These are phyloP conservation scores for Pythium sukuiense DNA, from an alignment of 352 stramenopile species.

Conservation along the genomic window DNA sequence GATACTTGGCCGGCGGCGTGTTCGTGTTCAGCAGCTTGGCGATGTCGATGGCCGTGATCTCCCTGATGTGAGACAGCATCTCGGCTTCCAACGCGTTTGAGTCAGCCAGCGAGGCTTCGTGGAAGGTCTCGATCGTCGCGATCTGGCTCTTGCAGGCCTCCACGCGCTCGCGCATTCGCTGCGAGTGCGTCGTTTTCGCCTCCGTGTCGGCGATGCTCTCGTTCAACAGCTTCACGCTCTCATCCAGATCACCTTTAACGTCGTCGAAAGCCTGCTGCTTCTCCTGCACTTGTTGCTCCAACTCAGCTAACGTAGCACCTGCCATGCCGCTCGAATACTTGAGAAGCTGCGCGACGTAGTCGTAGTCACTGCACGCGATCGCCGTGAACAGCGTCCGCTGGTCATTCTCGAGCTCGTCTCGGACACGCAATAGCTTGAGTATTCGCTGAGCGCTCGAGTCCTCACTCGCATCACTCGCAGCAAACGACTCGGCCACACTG, in stretches of 20 bases:
- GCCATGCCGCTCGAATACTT: constrained; percentile 33
- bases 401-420: constrained; percentile 45
- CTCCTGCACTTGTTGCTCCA: constrained; percentile 17
- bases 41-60: constrained; percentile 79
- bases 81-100: constrained; percentile 59
- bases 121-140: constrained; percentile 41
- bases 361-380: constrained; percentile 74
- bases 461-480: background rate
- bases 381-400: constrained; percentile 64
- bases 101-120: constrained; percentile 50
- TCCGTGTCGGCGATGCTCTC: constrained; percentile 77
- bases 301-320: background rate
- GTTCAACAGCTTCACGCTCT: constrained; percentile 55
- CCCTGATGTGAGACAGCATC: constrained; percentile 56
- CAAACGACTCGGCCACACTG: constrained; percentile 39
- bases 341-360: constrained; percentile 45
- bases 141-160: constrained; percentile 60
- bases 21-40: constrained; percentile 57
- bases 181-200: constrained; percentile 46
- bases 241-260: constrained; percentile 32
- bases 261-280: constrained; percentile 27
- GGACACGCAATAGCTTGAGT: constrained; percentile 44
- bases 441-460: constrained; percentile 17
- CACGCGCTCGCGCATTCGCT: constrained; percentile 49
- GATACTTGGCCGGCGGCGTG: constrained; percentile 44